Evolutionary conservation across 2,329 filamentous ascomycete species (phyloP).

Genomic region (Beauveria asiatica): DNA sequence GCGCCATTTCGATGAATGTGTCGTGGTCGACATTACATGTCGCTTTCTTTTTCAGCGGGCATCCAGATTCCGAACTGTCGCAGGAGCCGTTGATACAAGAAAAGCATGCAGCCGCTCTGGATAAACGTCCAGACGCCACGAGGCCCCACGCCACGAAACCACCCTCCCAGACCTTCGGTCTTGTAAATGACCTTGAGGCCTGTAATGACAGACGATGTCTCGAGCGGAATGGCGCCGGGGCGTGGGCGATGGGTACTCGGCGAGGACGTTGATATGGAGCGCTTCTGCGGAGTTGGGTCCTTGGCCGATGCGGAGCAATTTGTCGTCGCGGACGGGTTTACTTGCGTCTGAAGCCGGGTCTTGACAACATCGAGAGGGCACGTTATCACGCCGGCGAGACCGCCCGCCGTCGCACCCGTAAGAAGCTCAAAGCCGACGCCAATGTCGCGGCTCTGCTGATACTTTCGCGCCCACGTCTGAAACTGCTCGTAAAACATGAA

Average conservation of each 20-base stretch:
- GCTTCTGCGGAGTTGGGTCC: slow-evolving; percentile 44
- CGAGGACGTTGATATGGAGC: slow-evolving; percentile 81
- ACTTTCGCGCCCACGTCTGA: slow-evolving; percentile 69
- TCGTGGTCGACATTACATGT: slow-evolving; percentile 5
- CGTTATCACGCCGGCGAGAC: slow-evolving; percentile 86
- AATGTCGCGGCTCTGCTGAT: slow-evolving; percentile 74
- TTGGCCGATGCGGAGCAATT: slow-evolving; percentile 19
- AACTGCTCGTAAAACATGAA: slow-evolving; percentile 99
- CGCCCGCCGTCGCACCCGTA: slow-evolving; percentile 83
- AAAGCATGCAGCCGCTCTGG: slow-evolving; percentile 93
- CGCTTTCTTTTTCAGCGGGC: slow-evolving; percentile 22
- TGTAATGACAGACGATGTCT: slow-evolving; percentile 82
- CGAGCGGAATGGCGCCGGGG: slow-evolving; percentile 69
- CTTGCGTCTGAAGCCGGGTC: slow-evolving; percentile 89
- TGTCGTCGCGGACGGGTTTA: slow-evolving; percentile 35
- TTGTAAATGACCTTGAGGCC: slow-evolving; percentile 83
- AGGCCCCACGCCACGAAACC: slow-evolving; percentile 91
- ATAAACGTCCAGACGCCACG: slow-evolving; percentile 95
- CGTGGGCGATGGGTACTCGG: slow-evolving; percentile 75
- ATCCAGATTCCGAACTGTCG: slow-evolving; percentile 57
- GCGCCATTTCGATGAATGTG: too few relatives aligned
- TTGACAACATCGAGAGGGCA: slow-evolving; percentile 97
- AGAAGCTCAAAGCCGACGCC: slow-evolving; percentile 77
- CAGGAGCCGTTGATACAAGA: slow-evolving; percentile 84
- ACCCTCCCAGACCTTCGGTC: slow-evolving; percentile 78